Conservation (phyloP, 1,284 basidiomycete genomes). For the Microbotryum lychnidis-dioicae region DNA sequence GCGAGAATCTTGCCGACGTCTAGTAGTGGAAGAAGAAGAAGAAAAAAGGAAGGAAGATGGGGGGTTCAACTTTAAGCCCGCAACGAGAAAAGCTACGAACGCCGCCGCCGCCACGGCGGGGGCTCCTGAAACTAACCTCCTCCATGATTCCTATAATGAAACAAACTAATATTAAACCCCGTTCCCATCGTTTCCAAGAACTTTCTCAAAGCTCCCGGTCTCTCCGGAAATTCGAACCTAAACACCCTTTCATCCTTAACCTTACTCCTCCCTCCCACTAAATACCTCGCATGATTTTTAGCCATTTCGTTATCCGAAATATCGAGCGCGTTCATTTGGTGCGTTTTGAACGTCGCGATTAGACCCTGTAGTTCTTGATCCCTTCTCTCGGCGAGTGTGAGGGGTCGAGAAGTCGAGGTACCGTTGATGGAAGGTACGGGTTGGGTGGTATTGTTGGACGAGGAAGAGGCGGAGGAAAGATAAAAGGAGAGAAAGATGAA, state of each 20-base stretch:
- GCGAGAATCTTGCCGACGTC: constrained; percentile 86
- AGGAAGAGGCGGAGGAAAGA: constrained; percentile 49
- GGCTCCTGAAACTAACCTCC: constrained; percentile 56
- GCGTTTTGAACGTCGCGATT: constrained; percentile 52
- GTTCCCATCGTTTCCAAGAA: constrained; percentile 75
- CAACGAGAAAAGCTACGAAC: neutral
- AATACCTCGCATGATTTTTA: constrained; percentile 87
- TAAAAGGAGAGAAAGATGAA: constrained; percentile 89
- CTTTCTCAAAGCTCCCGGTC: constrained; percentile 80
- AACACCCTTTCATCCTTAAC: constrained; percentile 84
- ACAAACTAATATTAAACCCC: constrained; percentile 91
- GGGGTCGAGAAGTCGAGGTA: constrained; percentile 10
- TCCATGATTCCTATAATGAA: constrained; percentile 97
- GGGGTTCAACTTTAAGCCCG: neutral
- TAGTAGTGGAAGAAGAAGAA: too few species aligned
- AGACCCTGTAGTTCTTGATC: constrained; percentile 61
- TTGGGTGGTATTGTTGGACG: constrained; percentile 29
- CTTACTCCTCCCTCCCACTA: constrained; percentile 73
- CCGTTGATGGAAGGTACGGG: neutral
- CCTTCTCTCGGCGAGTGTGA: constrained; percentile 43
- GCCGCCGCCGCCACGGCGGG: neutral
- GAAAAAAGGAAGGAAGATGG: too few species aligned
- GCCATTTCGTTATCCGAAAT: constrained; percentile 92
- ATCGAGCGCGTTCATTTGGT: constrained; percentile 73
- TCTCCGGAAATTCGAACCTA: constrained; percentile 94